These are phyloP conservation scores for Plasmodium yoelii DNA, from an alignment of 169 alveolate species.

Conservation along the genomic window DNA sequence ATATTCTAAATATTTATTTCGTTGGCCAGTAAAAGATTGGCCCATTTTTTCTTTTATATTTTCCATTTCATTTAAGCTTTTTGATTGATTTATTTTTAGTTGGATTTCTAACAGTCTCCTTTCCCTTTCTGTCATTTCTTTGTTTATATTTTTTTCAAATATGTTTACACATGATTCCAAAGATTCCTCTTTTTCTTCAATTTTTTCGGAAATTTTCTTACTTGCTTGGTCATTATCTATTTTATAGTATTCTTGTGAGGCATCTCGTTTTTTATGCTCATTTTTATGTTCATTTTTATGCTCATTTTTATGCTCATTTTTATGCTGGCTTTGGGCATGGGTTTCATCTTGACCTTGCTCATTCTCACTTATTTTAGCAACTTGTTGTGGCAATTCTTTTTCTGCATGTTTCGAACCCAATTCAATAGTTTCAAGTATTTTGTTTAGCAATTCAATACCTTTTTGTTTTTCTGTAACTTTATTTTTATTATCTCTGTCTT, in stretches of 20 bases:
- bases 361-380: not conserved
- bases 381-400: not conserved
- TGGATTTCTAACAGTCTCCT: slow-evolving; percentile 25
- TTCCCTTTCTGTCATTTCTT: slow-evolving; percentile 51
- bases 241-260: not conserved
- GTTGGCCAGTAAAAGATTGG: slow-evolving; percentile 34
- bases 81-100: slow-evolving; percentile 57
- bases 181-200: not conserved
- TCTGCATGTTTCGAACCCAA: not conserved
- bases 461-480: slow-evolving; percentile 53
- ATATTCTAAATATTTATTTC: slow-evolving; percentile 41
- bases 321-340: no score
- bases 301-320: no score
- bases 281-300: no score
- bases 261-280: no score
- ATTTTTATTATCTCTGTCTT: not conserved
- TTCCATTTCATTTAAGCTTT: slow-evolving; percentile 37
- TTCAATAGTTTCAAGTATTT: slow-evolving; percentile 38
- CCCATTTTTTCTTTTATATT: slow-evolving; percentile 9
- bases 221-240: not conserved
- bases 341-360: not conserved
- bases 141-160: not conserved
- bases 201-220: no score
- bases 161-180: not conserved
- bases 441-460: slow-evolving; percentile 45